phyloP scores from a whole-genome alignment of 768 basidiomycete genomes.

The Serpula lacrymans region DNA sequence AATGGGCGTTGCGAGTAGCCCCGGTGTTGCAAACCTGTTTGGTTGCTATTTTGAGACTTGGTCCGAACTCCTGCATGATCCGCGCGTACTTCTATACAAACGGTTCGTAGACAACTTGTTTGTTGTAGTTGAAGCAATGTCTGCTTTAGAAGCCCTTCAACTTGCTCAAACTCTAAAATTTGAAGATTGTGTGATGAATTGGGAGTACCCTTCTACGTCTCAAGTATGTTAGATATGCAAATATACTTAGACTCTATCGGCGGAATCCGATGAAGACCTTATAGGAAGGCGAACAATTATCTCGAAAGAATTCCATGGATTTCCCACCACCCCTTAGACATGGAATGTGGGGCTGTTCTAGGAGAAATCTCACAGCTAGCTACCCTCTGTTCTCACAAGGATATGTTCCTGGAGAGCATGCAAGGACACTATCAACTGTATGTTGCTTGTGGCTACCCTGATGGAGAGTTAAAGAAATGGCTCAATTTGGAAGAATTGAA shows the following conservation, averaged over 20 bases:
- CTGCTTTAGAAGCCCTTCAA: slow-evolving; percentile 11
- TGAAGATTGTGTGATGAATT: slow-evolving; percentile 14
- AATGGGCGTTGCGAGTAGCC: slow-evolving; percentile 28
- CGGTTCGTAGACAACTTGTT: slow-evolving; percentile 32
- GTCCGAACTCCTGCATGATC: slow-evolving; percentile 11
- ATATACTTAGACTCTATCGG: too few species aligned
- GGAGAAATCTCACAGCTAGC: too few species aligned
- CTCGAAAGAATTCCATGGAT: too few species aligned
- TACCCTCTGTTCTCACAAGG: slow-evolving; percentile 4
- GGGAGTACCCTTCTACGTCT: too few species aligned
- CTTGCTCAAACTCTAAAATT: slow-evolving; percentile 6
- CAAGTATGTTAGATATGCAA: too few species aligned
- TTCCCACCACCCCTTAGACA: too few species aligned
- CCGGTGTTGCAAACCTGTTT: slow-evolving; percentile 30
- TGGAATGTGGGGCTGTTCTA: too few species aligned
- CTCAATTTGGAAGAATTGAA: slow-evolving; percentile 15
- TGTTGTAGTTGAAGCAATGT: slow-evolving; percentile 4
- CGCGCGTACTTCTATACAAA: slow-evolving; percentile 22
- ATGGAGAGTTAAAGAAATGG: slow-evolving; percentile 22
- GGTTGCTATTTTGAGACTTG: too few species aligned
- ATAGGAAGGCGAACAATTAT: too few species aligned
- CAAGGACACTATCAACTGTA: too few species aligned
- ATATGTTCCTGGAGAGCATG: background rate
- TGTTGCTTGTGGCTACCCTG: slow-evolving; percentile 27
- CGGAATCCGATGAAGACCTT: too few species aligned